Base-by-base conservation (phyloP, 169 alveolate species). In the Eimeria sp. region DNA sequence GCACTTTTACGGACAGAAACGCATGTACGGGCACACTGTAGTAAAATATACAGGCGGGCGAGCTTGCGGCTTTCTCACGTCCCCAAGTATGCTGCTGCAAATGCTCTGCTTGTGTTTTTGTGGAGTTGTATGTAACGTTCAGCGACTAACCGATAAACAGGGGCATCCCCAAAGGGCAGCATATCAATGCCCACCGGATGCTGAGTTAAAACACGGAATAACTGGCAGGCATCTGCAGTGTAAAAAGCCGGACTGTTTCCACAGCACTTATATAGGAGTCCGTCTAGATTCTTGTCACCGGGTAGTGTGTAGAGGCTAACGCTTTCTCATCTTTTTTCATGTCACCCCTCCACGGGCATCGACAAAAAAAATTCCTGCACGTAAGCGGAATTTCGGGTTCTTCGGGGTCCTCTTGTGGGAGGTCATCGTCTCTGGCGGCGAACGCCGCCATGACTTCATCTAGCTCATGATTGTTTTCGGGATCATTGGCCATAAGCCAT, bases 401-500 rank as follows among this genome's bases (percentile, higher is more conserved):
- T 49, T 60, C 83, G 8, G 94, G 68, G 2, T 60, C 60, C 46
- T 87, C 94, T 27, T 87, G 71, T 8, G 94, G 94, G 46, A 87
- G 94, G 66, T 87, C 94, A 76, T 87, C 94, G 52, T 87, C 94
- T 52, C 94, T 64, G 30, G 94, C 94, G 52, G 94, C 94, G 83
- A 87, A 87, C 52, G 94, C 94, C 54, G 80, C 83, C 56, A 87
- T 66, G 83, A 87, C 83, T 68, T 87, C 94, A 64, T 87, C 94
- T 27, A 87, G 83, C 66, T 87, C 94, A 20, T 87, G 94, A 49
- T 52, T 87, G 83, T 87, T 87, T 27, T 87, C 94, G 20, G 94
- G 94, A 30, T 87, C 94, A 9, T 87, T 87, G 62, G 94, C 94
- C 94, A 87, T 62, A 2, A 87, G 83, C 94, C 94, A 87, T 66